These are phyloP conservation scores for Tulasnella sp. DNA, from an alignment of 768 basidiomycete species.

Conservation along the genomic window DNA sequence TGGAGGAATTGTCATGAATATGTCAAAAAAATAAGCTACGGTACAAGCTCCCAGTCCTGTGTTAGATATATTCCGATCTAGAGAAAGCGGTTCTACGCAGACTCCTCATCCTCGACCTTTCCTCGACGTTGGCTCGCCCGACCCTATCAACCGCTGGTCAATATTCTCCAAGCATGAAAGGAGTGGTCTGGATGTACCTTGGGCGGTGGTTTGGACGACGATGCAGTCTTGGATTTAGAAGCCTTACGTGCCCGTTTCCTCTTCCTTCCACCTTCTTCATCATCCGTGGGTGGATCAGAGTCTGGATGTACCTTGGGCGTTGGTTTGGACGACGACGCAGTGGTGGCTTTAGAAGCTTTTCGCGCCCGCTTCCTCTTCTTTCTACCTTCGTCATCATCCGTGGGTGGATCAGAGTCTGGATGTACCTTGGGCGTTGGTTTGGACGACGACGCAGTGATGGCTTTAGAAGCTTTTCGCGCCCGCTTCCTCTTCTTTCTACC, in stretches of 20 bases:
- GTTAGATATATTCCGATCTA: too few species aligned
- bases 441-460: background rate
- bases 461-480: background rate
- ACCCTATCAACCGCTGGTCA: background rate
- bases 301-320: background rate
- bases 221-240: background rate
- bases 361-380: background rate
- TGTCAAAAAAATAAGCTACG: background rate
- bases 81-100: background rate
- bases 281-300: background rate
- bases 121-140: background rate
- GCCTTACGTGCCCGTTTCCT: background rate
- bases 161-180: background rate
- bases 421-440: conserved; percentile 2
- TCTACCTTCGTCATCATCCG: background rate
- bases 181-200: background rate
- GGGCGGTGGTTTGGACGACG: background rate
- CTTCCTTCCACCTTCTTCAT: background rate
- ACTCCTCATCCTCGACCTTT: background rate
- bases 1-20: background rate
- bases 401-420: background rate
- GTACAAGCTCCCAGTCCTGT: too few species aligned
- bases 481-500: background rate
- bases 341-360: background rate
- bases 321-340: background rate